phyloP scores from a whole-genome alignment of 2,329 filamentous ascomycete genomes.

The Aspergillus sojae region DNA sequence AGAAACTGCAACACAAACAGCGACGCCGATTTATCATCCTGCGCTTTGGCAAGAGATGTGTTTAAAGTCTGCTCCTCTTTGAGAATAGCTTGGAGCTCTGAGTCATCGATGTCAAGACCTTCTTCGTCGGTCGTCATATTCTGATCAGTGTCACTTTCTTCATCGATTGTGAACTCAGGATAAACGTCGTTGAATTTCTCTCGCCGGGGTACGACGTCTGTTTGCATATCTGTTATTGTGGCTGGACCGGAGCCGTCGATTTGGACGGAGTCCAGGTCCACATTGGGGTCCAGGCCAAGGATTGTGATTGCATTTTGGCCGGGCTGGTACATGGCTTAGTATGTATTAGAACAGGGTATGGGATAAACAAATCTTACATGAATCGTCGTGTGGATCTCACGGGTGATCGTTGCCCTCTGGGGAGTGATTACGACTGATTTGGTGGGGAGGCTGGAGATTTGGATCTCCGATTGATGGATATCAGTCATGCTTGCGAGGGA shows the following conservation, averaged over 20 bases:
- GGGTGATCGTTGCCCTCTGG: constrained; percentile 60
- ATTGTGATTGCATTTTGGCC: constrained; percentile 62
- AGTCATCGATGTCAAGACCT: constrained; percentile 19
- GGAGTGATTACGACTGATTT: constrained; percentile 68
- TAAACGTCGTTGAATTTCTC: constrained; percentile 60
- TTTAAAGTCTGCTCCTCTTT: constrained; percentile 35
- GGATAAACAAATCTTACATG: constrained; percentile 23
- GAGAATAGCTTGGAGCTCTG: constrained; percentile 25
- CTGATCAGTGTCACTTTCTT: neutral
- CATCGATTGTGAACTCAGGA: constrained; percentile 30
- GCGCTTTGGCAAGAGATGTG: constrained; percentile 34
- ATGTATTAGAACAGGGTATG: no score
- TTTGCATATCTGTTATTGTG: constrained; percentile 64
- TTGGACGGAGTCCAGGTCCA: constrained; percentile 61
- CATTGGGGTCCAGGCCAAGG: constrained; percentile 56
- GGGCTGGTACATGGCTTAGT: constrained; percentile 35
- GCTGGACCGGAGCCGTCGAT: constrained; percentile 61
- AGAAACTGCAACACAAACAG: constrained; percentile 32
- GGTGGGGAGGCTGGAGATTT: constrained; percentile 60
- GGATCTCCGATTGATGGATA: constrained; percentile 36
- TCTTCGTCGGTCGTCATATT: constrained; percentile 14
- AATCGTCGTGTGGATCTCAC: constrained; percentile 60
- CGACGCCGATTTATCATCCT: constrained; percentile 27
- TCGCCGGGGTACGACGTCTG: constrained; percentile 60
- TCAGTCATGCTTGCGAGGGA: constrained; percentile 10